Conservation (phyloP, 164 flowering plant genomes). For the Amborella trichopoda region DNA sequence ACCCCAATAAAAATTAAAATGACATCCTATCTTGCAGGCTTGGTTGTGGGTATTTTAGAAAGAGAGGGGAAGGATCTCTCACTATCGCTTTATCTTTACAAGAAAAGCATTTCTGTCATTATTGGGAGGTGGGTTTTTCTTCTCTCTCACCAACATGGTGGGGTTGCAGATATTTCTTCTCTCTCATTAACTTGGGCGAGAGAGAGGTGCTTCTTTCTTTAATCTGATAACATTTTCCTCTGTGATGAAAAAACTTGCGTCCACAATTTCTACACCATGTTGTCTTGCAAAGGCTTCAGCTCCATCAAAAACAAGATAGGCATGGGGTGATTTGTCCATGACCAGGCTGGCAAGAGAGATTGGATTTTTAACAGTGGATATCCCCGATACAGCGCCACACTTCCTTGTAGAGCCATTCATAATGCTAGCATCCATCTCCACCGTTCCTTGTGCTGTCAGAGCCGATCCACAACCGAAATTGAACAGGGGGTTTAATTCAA, state of each 20-base stretch:
- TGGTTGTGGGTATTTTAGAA: too few relatives aligned
- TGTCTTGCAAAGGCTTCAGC: conserved; percentile 81
- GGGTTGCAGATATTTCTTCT: too few relatives aligned
- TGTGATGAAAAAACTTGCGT: conserved; percentile 67
- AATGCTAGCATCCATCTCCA: conserved; percentile 97
- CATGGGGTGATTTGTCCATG: conserved; percentile 96
- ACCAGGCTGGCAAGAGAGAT: conserved; percentile 90
- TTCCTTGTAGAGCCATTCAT: conserved; percentile 76
- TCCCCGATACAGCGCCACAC: conserved; percentile 92
- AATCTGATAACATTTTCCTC: conserved; percentile 75
- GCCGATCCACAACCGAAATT: conserved; percentile 97
- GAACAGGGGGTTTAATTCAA: conserved; percentile 82
- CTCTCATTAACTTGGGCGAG: too few relatives aligned
- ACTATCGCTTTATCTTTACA: too few relatives aligned
- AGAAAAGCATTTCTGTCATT: too few relatives aligned
- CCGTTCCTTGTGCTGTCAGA: conserved; percentile 77
- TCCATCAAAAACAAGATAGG: conserved; percentile 85
- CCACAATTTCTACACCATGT: conserved; percentile 80
- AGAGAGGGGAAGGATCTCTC: too few relatives aligned
- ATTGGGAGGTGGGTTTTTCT: too few relatives aligned
- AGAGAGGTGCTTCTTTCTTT: too few relatives aligned
- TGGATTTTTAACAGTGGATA: conserved; percentile 84
- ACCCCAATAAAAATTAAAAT: too few relatives aligned
- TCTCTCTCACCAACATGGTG: too few relatives aligned
- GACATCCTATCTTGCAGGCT: too few relatives aligned